Conservation (phyloP, 2,329 filamentous ascomycete genomes). For the Westerdykella aurantiaca region DNA sequence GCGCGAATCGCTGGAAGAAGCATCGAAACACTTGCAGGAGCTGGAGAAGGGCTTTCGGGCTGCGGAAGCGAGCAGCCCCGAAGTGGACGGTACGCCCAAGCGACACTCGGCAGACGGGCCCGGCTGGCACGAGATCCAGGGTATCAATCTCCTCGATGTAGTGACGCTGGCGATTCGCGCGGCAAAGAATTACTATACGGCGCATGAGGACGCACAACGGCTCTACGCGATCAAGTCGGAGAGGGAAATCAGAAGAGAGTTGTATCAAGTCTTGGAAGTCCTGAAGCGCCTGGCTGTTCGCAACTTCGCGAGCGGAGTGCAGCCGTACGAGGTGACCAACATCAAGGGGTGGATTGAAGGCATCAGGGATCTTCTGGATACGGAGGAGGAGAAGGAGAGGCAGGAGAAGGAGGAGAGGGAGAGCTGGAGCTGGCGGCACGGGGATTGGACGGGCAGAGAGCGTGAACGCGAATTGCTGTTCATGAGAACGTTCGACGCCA, state of each 20-base stretch:
- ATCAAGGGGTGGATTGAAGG: constrained; percentile 75
- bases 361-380: constrained; percentile 68
- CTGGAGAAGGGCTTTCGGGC: constrained; percentile 38
- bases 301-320: constrained; percentile 77
- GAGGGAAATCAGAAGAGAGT: constrained; percentile 73
- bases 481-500: constrained; percentile 65
- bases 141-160: constrained; percentile 85
- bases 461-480: constrained; percentile 77
- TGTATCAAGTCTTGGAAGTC: constrained; percentile 82
- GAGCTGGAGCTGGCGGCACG: constrained; percentile 72
- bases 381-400: constrained; percentile 72
- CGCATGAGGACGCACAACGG: constrained; percentile 79
- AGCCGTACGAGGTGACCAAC: constrained; percentile 66
- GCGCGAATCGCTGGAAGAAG: constrained; percentile 62
- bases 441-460: constrained; percentile 68
- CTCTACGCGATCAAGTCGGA: constrained; percentile 85
- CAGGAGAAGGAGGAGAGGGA: constrained; percentile 66
- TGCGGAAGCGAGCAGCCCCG: constrained; percentile 9
- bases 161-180: constrained; percentile 93
- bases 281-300: constrained; percentile 86
- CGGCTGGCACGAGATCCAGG: constrained; percentile 81
- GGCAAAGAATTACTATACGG: constrained; percentile 93
- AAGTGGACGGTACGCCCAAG: constrained; percentile 2
- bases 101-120: constrained; percentile 40
- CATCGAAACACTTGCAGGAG: constrained; percentile 61